Conservation (phyloP, 306 rosid species). For the Cyamopsis tetragonoloba region DNA sequence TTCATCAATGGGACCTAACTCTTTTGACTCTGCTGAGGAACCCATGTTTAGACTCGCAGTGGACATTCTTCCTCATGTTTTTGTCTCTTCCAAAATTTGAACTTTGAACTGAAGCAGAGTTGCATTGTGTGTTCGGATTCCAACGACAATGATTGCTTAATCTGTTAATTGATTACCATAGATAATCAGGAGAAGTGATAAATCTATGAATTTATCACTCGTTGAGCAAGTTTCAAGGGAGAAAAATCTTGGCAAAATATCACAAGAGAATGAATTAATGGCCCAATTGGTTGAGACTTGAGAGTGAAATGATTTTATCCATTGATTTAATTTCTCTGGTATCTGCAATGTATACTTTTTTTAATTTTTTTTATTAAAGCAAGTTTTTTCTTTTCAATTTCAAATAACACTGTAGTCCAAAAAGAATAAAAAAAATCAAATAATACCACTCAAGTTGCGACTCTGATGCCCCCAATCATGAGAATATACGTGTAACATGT, state of each 20-base stretch:
- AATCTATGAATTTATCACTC: background rate
- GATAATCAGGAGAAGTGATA: background rate
- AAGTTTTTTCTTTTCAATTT: no score
- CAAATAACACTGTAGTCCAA: no score
- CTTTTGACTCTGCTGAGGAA: conserved; percentile 18
- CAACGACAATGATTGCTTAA: background rate
- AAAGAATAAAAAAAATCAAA: no score
- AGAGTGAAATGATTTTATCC: background rate
- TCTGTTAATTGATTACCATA: background rate
- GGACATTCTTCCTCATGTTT: conserved; percentile 32
- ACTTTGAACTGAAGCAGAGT: background rate
- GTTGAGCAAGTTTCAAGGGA: background rate
- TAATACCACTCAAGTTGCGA: no score
- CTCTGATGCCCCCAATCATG: no score
- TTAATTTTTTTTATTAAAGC: no score
- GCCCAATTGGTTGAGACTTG: background rate
- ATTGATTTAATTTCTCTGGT: background rate
- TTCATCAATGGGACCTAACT: background rate
- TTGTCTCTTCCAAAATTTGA: conserved; percentile 33
- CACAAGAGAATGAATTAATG: background rate
- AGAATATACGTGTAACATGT: no score
- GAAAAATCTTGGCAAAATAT: no score
- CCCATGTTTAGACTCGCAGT: conserved; percentile 31
- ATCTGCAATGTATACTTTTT: background rate
- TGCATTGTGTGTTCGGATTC: background rate